A percentile compares a stretch with the other conserved stretches of the same genome.
These are phyloP conservation scores for Puccinia polysora DNA, from an alignment of 1,284 basidiomycete species.

Conservation along the genomic window DNA sequence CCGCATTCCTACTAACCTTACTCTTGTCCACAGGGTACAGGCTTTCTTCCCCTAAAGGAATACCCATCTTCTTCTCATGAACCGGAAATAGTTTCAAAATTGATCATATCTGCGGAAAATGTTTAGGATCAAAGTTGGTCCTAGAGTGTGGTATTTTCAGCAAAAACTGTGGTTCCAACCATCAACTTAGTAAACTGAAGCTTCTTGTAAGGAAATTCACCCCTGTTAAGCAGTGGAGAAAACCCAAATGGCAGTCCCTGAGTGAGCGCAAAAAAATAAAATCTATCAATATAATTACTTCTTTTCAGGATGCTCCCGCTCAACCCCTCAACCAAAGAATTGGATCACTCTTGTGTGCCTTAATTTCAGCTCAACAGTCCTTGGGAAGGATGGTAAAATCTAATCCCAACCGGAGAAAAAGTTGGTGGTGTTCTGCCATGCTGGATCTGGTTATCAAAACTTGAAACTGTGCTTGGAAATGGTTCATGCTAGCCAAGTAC, in stretches of 20 bases:
- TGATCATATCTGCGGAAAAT: conserved; percentile 10
- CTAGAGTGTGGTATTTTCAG: neutral
- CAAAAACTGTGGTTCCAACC: neutral
- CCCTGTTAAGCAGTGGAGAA: neutral
- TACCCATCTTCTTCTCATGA: neutral
- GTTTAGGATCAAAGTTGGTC: neutral
- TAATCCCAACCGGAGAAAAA: neutral
- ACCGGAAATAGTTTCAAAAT: neutral
- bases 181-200: too few relatives aligned
- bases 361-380: too few relatives aligned
- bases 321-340: too few relatives aligned
- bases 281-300: too few relatives aligned
- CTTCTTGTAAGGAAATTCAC: neutral
- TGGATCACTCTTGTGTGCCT: neutral
- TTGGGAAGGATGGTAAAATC: neutral
- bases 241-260: neutral
- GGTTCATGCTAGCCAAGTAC: conserved; percentile 15
- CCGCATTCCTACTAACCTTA: neutral
- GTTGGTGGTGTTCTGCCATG: conserved; percentile 5
- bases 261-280: too few relatives aligned
- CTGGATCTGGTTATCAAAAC: conserved; percentile 6
- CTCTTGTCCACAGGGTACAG: neutral
- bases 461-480: conserved; percentile 5
- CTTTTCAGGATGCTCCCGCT: too few relatives aligned
- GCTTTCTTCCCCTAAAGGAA: neutral